Evolutionary conservation across 139 green algal species (phyloP).

Genomic region (Chlorella sp.): DNA sequence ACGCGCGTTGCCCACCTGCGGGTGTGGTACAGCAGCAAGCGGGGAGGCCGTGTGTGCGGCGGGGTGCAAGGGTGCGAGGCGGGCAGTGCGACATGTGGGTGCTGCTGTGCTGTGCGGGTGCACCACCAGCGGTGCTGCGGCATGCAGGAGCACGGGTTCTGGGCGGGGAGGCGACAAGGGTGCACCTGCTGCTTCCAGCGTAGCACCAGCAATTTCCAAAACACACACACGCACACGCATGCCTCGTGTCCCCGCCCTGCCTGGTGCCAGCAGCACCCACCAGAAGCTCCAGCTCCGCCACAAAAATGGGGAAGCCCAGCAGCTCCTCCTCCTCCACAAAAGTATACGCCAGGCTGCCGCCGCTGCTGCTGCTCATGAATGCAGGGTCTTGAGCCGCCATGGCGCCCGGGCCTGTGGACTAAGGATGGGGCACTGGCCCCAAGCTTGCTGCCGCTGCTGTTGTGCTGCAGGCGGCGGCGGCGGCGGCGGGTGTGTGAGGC

Average conservation of each 20-base stretch:
- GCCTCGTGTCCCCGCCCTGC: no score
- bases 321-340: slow-evolving; percentile 81
- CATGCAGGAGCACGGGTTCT: background rate
- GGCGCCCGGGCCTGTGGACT: no score
- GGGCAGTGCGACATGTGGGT: no score
- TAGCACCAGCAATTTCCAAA: background rate
- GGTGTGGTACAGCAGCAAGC: background rate
- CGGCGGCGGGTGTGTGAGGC: no score
- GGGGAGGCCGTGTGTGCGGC: background rate
- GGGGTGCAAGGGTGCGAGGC: background rate
- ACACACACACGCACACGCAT: background rate
- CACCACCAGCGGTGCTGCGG: background rate
- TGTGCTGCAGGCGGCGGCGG: no score
- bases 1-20: slow-evolving; percentile 55
- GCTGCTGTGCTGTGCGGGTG: no score
- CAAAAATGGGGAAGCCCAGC: slow-evolving; percentile 79
- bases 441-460: no score
- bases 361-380: background rate
- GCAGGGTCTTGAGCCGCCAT: no score
- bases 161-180: background rate
- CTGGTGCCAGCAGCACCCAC: background rate
- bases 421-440: no score
- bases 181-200: background rate
- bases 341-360: slow-evolving; percentile 19
- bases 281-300: slow-evolving; percentile 86